Conservation (phyloP, 495 filamentous ascomycete species). For the Elasticomyces elasticus region DNA sequence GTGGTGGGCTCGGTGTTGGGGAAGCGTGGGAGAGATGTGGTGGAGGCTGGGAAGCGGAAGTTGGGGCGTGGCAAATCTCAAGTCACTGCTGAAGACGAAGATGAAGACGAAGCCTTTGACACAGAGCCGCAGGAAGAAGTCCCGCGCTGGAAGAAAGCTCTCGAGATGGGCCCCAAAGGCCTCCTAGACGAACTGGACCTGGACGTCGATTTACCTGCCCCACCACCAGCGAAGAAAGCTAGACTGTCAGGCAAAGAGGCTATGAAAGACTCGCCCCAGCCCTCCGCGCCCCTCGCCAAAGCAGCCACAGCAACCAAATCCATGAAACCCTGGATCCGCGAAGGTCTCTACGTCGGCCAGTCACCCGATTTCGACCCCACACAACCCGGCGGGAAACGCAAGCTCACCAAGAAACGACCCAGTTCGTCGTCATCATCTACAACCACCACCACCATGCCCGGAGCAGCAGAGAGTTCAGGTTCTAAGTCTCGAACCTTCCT, state of each 20-base stretch:
- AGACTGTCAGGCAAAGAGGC: constrained; percentile 30
- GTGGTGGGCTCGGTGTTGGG: constrained; percentile 38
- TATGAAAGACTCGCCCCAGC: constrained; percentile 35
- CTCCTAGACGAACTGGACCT: constrained; percentile 22
- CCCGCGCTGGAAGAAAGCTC: constrained; percentile 15
- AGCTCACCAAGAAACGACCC: constrained; percentile 52
- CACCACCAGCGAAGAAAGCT: constrained; percentile 28
- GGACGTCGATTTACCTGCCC: constrained; percentile 36
- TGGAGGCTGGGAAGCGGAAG: constrained; percentile 37
- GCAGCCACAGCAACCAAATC: constrained; percentile 11
- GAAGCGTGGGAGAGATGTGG: constrained; percentile 42
- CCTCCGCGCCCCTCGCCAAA: constrained; percentile 17
- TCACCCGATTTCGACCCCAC: constrained; percentile 48
- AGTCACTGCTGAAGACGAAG: constrained; percentile 7
- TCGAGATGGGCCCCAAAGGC: constrained; percentile 20
- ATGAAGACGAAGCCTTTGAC: constrained; percentile 10
- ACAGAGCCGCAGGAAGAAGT: constrained; percentile 13
- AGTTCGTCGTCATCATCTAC: constrained; percentile 39
- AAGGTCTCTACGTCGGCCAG: constrained; percentile 87
- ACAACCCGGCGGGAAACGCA: constrained; percentile 39
- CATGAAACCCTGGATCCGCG: constrained; percentile 52
- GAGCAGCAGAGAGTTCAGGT: too few relatives aligned
- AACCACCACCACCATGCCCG: constrained; percentile 23
- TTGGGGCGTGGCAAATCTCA: constrained; percentile 19
- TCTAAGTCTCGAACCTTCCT: constrained; percentile 9